Conservation (phyloP, 176 grass and related monocot genomes). For the Oryza nivara region DNA sequence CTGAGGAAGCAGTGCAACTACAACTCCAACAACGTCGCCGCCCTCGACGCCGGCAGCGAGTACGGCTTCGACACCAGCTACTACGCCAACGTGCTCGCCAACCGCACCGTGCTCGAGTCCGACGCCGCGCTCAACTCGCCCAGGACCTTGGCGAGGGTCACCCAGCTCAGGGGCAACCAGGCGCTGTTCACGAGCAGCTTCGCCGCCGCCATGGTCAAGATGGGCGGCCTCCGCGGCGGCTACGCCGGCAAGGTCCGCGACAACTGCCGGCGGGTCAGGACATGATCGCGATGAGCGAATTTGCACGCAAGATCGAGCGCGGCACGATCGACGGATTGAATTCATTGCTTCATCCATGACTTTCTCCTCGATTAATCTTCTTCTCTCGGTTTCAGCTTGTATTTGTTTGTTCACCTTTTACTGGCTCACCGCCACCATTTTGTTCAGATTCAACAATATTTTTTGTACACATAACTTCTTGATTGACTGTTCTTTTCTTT, state of each 20-base stretch:
- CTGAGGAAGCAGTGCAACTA: conserved; percentile 43
- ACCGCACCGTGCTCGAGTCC: conserved; percentile 49
- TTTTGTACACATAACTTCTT: background rate
- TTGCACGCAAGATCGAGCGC: background rate
- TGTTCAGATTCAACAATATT: background rate
- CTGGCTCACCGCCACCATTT: background rate
- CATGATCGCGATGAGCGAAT: conserved; percentile 1
- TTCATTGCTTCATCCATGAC: background rate
- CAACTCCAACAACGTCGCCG: conserved; percentile 24
- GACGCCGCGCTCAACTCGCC: conserved; percentile 57
- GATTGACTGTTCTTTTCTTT: background rate
- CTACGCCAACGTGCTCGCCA: conserved; percentile 53
- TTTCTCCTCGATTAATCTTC: background rate
- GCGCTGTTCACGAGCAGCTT: conserved; percentile 43
- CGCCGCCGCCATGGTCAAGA: conserved; percentile 51
- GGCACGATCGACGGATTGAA: background rate
- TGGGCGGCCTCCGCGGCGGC: conserved; percentile 43
- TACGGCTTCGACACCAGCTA: conserved; percentile 54
- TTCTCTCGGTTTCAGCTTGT: background rate
- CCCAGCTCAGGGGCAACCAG: conserved; percentile 22
- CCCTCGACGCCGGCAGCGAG: conserved; percentile 45
- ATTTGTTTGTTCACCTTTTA: background rate
- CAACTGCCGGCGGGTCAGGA: conserved; percentile 40
- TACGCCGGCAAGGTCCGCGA: conserved; percentile 34
- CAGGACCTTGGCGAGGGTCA: conserved; percentile 12